These are phyloP conservation scores for Ogataea degrootiae DNA, from an alignment of 805 yeast species.

Conservation along the genomic window DNA sequence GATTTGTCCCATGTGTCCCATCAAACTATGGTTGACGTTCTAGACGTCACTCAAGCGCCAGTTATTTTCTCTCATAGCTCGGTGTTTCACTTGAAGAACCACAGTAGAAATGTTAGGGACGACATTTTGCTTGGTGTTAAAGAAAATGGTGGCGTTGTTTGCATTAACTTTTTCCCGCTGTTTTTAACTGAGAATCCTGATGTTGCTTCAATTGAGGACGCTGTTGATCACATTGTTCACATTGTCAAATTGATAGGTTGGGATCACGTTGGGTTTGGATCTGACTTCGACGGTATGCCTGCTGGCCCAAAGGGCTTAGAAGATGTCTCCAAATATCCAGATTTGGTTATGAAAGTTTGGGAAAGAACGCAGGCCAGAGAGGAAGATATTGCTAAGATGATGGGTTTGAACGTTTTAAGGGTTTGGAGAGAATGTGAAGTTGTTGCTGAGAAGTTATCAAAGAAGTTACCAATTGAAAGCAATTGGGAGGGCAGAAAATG, in stretches of 20 bases:
- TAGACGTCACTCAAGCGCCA: conserved; percentile 38
- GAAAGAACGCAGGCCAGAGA: conserved; percentile 34
- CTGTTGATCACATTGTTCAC: conserved; percentile 40
- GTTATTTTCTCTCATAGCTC: conserved; percentile 48
- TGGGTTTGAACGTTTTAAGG: conserved; percentile 42
- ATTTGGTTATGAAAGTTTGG: conserved; percentile 36
- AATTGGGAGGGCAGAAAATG: conserved; percentile 39
- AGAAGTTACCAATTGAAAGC: conserved; percentile 31
- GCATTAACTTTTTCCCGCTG: conserved; percentile 41
- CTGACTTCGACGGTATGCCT: conserved; percentile 52
- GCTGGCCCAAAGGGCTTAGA: conserved; percentile 44
- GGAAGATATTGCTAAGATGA: conserved; percentile 36
- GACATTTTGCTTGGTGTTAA: conserved; percentile 37
- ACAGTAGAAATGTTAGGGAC: conserved; percentile 45
- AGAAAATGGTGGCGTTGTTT: conserved; percentile 43
- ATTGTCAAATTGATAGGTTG: conserved; percentile 42
- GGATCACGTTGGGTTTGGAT: conserved; percentile 49
- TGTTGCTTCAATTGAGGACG: conserved; percentile 40
- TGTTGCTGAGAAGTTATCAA: conserved; percentile 19
- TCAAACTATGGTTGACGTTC: conserved; percentile 42
- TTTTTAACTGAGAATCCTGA: conserved; percentile 28
- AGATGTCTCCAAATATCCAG: conserved; percentile 53
- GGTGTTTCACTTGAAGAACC: conserved; percentile 36
- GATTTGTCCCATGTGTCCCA: conserved; percentile 46
- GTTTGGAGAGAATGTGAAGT: conserved; percentile 41